A percentile compares a stretch with the other conserved stretches of the same genome.
Conservation (phyloP, 768 basidiomycete species). For the Boletus sensibilis region DNA sequence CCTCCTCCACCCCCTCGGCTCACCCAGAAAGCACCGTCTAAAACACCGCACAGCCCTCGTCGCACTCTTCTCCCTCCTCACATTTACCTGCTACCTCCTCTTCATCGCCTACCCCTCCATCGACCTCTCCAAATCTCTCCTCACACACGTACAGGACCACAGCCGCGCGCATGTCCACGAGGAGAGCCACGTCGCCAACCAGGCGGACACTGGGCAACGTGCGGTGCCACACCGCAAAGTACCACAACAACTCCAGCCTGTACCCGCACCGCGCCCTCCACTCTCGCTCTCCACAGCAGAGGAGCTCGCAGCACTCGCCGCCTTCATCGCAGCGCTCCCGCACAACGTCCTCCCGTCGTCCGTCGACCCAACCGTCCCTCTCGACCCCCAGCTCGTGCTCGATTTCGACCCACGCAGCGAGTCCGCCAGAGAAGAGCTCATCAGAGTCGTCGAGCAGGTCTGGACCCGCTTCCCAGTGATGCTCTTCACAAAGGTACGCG, state of each 20-base stretch:
- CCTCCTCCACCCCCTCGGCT: constrained; percentile 22
- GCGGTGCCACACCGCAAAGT: constrained; percentile 20
- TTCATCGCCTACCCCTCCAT: constrained; percentile 46
- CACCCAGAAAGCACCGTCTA: constrained; percentile 35
- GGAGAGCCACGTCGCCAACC: constrained; percentile 32
- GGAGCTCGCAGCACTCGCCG: constrained; percentile 73
- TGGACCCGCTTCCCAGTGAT: constrained; percentile 77
- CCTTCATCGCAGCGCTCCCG: constrained; percentile 70
- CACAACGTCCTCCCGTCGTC: constrained; percentile 70
- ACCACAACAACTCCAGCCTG: constrained; percentile 6
- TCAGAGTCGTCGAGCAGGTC: constrained; percentile 57
- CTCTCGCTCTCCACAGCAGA: constrained; percentile 50
- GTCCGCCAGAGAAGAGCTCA: constrained; percentile 59
- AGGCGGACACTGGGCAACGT: not conserved
- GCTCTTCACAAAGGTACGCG: constrained; percentile 64
- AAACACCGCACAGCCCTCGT: constrained; percentile 55
- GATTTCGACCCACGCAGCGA: constrained; percentile 78
- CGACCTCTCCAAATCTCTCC: constrained; percentile 36
- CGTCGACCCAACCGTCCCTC: constrained; percentile 60
- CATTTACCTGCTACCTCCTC: constrained; percentile 55
- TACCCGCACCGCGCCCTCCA: constrained; percentile 33
- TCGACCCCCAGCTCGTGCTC: constrained; percentile 79
- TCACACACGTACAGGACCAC: constrained; percentile 23
- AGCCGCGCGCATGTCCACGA: constrained; percentile 1
- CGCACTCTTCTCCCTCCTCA: constrained; percentile 50